phyloP scores from a whole-genome alignment of 106 monocot species.

The Acorus gramineus region DNA sequence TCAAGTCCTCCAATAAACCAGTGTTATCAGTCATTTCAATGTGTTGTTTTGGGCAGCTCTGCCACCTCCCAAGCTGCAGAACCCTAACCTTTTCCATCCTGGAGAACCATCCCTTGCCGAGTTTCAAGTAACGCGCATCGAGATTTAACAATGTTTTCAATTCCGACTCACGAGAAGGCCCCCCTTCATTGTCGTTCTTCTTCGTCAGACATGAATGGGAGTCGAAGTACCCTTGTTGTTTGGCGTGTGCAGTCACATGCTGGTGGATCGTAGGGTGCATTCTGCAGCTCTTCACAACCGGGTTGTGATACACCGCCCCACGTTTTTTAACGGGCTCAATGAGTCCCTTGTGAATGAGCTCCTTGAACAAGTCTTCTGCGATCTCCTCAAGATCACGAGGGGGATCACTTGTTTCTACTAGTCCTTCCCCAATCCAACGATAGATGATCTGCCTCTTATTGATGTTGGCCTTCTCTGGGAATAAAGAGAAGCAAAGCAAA shows the following conservation, averaged over 20 bases:
- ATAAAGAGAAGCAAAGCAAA: slow-evolving; percentile 10
- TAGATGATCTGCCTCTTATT: slow-evolving; percentile 16
- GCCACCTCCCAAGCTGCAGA: slow-evolving; percentile 14
- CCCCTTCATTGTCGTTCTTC: too few species aligned
- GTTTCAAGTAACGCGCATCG: neutral
- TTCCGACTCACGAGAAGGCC: too few species aligned
- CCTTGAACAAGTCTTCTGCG: neutral
- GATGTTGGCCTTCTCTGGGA: slow-evolving; percentile 8
- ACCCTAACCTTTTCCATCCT: slow-evolving; percentile 1
- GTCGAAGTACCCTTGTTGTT: neutral
- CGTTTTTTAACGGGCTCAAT: neutral
- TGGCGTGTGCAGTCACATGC: slow-evolving; percentile 1
- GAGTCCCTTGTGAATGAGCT: neutral
- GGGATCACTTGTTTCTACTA: neutral
- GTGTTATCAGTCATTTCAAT: slow-evolving; percentile 3
- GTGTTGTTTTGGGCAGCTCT: neutral
- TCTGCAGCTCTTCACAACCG: neutral
- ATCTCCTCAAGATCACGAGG: neutral
- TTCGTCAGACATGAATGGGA: neutral
- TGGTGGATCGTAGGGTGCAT: slow-evolving; percentile 9
- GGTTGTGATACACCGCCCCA: too few species aligned
- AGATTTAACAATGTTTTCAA: slow-evolving; percentile 9
- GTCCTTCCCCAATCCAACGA: slow-evolving; percentile 18
- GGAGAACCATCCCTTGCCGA: slow-evolving; percentile 4
- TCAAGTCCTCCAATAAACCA: slow-evolving; percentile 3